Base-by-base conservation (phyloP, 192 early-diverging fungal genomes). In the Rhizophagus prolifer region DNA sequence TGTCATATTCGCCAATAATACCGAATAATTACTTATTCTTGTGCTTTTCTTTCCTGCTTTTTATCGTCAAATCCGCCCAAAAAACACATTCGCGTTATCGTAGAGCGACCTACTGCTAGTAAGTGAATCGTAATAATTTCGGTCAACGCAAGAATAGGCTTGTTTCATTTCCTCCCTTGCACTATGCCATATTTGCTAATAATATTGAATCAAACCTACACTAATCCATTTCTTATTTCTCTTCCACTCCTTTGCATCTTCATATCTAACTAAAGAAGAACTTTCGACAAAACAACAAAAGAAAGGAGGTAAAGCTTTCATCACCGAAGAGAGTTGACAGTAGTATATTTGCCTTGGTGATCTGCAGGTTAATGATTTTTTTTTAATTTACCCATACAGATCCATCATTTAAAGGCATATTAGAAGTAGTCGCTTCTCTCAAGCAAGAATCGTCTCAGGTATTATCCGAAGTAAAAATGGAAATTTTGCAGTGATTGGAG, bases 221-320 rank as follows among this genome's bases (percentile, higher is more conserved):
- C 31, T 31, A 31, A 31, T 31, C 4, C 31, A 31, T 31, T 31
- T 31, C 41, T 69, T 70, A 70, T 70, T 47, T 7, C 38, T 26
- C 31, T 50, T 70, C 9, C 23, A 7, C 34, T n/a, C n/a, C n/a
- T n/a, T n/a, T n/a, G n/a, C n/a, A n/a, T n/a, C n/a, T 69, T 69
- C 38, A 4, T 21, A 31, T 68, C 23, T 26, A 68, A 36, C 66
- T 31, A 68, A 41, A 41, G 4, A 38, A 38, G 66, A 10, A 36
- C 28, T 38, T 36, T 25, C 66, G 0, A 31, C 38, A 14, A 68
- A 68, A 34, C 10, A 3, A 69, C 67, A 69, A 69, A 69, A 69
- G 36, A 36, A 36, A 21, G 67, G 67, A 69, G 36, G 67, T 69
- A 69, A n/a, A 69, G 67, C 36, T 69, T 69, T 41, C 34, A 69